These are phyloP conservation scores for Retiboletus flavoniger DNA, from an alignment of 1,284 basidiomycete species.

Conservation along the genomic window DNA sequence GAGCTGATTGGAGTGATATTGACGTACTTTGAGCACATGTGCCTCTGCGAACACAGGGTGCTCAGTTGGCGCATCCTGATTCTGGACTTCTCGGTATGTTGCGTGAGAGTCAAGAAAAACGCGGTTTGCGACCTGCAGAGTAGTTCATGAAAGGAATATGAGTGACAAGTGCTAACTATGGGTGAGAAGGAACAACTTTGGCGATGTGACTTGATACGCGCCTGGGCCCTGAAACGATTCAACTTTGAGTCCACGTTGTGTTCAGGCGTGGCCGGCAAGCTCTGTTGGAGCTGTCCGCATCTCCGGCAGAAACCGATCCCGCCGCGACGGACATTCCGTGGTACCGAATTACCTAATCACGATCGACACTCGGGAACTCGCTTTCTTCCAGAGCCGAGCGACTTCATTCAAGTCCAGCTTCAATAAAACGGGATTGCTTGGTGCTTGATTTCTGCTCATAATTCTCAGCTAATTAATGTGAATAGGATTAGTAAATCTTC, in stretches of 20 bases:
- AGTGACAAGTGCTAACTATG: slow-evolving; percentile 24
- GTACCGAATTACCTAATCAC: slow-evolving; percentile 26
- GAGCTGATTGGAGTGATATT: slow-evolving; percentile 30
- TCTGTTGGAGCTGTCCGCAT: slow-evolving; percentile 9
- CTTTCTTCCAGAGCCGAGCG: not conserved
- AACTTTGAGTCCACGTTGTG: slow-evolving; percentile 27
- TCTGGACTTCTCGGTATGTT: slow-evolving; percentile 36
- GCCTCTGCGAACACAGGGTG: slow-evolving; percentile 30
- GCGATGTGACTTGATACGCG: slow-evolving; percentile 33
- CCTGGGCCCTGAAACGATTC: slow-evolving; percentile 22
- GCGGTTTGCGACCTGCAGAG: slow-evolving; percentile 31
- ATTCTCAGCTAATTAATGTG: slow-evolving; percentile 13
- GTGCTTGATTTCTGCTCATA: not conserved
- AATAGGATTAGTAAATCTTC: not conserved
- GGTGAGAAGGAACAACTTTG: slow-evolving; percentile 20
- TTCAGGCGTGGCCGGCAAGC: slow-evolving; percentile 21
- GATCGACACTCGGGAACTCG: slow-evolving; percentile 19
- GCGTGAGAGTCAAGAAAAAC: slow-evolving; percentile 39
- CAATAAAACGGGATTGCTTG: not conserved
- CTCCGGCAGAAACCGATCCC: slow-evolving; percentile 19
- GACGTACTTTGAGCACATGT: slow-evolving; percentile 35
- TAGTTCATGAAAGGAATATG: slow-evolving; percentile 28
- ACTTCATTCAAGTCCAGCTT: too few species aligned
- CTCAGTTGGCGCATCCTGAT: slow-evolving; percentile 28
- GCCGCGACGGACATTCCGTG: slow-evolving; percentile 13